Base-by-base conservation (phyloP, 305 asterid species). In the Plantago rigida region DNA sequence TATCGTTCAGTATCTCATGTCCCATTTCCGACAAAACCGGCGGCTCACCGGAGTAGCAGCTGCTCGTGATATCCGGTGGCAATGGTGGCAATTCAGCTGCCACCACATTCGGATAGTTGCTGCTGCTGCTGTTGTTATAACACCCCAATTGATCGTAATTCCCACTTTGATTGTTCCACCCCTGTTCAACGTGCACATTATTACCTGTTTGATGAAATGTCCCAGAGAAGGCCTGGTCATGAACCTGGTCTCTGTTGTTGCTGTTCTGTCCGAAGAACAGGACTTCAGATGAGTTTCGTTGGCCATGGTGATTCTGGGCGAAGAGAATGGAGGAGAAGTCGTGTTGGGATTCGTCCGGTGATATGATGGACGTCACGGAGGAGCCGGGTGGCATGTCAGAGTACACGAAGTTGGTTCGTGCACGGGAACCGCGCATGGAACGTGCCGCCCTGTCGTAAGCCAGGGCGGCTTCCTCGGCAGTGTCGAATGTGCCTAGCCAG, bases 381-480 rank as follows among this genome's bases (percentile, higher is more conserved):
- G 95, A 84, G 29, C 92, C 95, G 0, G 79, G 88, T 0, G 97
- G 97, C 95, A 84, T 84, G 81, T 84, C 96, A 0, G 93, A 88
- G 83, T 88, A 88, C 49, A 88, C 88, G 56, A 88, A 88, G 75
- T 88, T 88, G 53, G 96, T 88, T 19, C 95, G 85, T 10, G 84
- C 92, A 31, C 82, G 57, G 54, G 93, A 77, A 39, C 84, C 83
- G 0, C 91, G 82, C 95, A 88, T 86, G 71, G 96, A 84, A 2
- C 94, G 78, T 0, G 96, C 93, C 0, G 96, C 86, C 66, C 94
- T 68, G 73, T 88, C 96, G 62, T 88, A 88, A 26, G 96, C 96
- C 71, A 85, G 47, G 0, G 96, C 96, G 0, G 95, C 96, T 67
- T 88, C 96, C 74, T 88, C 94, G 0, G 96, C 96, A 1, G 96